Evolutionary conservation across 495 filamentous ascomycete genomes (phyloP), one percentile per base, ranked within the genome.

Genomic region (Penicillium nucicola): DNA sequence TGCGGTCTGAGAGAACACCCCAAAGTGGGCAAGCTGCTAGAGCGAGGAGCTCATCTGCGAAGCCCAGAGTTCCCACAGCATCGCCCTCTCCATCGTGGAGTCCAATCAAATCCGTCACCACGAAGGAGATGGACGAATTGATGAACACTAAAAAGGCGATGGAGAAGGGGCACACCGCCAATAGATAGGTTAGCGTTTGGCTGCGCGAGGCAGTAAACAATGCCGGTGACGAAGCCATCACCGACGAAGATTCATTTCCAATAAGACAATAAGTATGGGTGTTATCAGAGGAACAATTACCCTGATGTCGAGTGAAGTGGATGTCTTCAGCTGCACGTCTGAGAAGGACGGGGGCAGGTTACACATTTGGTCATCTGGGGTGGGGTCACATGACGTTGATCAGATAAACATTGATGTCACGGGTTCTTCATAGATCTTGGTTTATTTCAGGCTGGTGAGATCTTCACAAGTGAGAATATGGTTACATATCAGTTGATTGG

Each of bases 81-180:
- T 96, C 84, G 25, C 93, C 93, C 22, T 96, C 89, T 42, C 82
- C 80, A 39, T 83, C 66, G 58, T 80, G 81, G 33, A 90, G 73
- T 39, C 88, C 88, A 47, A 99, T 83, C 32, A 95, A 75, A 67
- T 96, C 88, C 7, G 91, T 96, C 54, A 97, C 87, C 43, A 97
- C 90, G 69, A 97, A 99, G 28, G 89, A 92, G 48, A 97, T 76
- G 58, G 87, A 87, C 57, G 86, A 87, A 72, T 97, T 99, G 56
- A 99, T 85, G 75, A 97, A 99, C 41, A 99, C 93, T 46, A 99
- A 83, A 74, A 97, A 96, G 30, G 89, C 87, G 60, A 99, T 99
- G 57, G 87, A 92, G 76, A 96, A 97, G 19, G 96, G 85, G 42
- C 89, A 90, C 55, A 97, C 88, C 50, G 84, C 89, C 39, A 93